Conservation (phyloP, 805 yeast genomes). For the Nakazawaea ishiwadae region DNA sequence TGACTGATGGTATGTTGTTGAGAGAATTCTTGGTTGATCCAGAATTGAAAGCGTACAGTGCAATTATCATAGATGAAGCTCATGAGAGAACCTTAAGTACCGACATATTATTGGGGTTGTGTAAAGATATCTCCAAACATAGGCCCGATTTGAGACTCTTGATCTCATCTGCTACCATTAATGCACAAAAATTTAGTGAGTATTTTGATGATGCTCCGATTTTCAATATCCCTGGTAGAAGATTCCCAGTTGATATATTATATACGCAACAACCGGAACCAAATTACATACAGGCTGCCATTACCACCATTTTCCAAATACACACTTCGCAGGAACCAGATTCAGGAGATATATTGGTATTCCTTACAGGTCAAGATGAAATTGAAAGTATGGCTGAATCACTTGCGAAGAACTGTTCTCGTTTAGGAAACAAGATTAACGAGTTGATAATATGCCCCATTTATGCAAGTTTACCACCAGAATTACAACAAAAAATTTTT, state of each 20-base stretch:
- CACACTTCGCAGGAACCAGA: conserved; percentile 56
- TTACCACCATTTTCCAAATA: conserved; percentile 82
- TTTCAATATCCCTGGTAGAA: conserved; percentile 84
- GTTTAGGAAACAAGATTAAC: conserved; percentile 54
- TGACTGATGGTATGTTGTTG: conserved; percentile 94
- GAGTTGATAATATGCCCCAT: conserved; percentile 78
- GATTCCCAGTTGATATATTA: conserved; percentile 85
- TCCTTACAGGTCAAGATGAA: conserved; percentile 95
- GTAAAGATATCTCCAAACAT: conserved; percentile 61
- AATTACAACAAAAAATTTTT: conserved; percentile 74
- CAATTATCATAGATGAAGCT: conserved; percentile 93
- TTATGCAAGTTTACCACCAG: conserved; percentile 87
- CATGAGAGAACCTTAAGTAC: conserved; percentile 96
- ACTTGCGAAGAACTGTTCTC: conserved; percentile 57
- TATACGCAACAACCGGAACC: conserved; percentile 87
- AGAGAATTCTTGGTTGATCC: conserved; percentile 83
- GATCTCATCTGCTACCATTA: conserved; percentile 92
- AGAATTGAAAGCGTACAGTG: conserved; percentile 61
- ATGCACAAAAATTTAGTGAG: conserved; percentile 79
- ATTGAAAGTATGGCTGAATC: conserved; percentile 79
- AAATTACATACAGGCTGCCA: conserved; percentile 84
- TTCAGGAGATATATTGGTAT: conserved; percentile 84
- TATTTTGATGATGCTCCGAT: conserved; percentile 85
- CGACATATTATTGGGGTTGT: conserved; percentile 71
- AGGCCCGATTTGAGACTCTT: conserved; percentile 71